These are phyloP conservation scores for Blastobotrys peoriensis DNA, from an alignment of 805 yeast species.

Conservation along the genomic window DNA sequence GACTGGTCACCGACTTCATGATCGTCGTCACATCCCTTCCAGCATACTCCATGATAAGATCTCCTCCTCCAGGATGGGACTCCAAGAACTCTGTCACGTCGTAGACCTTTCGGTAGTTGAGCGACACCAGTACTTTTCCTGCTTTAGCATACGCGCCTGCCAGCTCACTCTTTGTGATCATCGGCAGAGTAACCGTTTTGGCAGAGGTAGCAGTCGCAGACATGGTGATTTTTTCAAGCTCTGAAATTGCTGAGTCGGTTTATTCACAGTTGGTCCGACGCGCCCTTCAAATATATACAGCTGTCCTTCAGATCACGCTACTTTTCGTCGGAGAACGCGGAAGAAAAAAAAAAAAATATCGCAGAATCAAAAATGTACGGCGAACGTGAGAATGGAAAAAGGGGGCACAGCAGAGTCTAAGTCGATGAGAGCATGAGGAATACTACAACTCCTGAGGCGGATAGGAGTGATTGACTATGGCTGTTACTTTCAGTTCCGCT, in stretches of 20 bases:
- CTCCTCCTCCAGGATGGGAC: slow-evolving; percentile 68
- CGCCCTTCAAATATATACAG: neutral
- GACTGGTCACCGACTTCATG: slow-evolving; percentile 65
- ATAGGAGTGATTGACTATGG: neutral
- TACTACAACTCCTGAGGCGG: neutral
- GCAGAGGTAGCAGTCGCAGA: neutral
- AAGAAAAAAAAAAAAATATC: too few species aligned
- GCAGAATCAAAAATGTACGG: neutral
- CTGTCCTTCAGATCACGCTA: neutral
- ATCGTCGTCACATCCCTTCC: slow-evolving; percentile 52
- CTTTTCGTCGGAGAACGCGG: neutral
- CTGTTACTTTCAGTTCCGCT: too few species aligned
- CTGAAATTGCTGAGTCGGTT: neutral
- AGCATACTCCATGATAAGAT: slow-evolving; percentile 40
- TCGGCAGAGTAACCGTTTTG: slow-evolving; percentile 36
- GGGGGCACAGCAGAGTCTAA: neutral
- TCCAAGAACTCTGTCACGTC: slow-evolving; percentile 69
- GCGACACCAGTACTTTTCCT: slow-evolving; percentile 61
- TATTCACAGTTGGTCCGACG: neutral
- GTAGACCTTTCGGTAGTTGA: slow-evolving; percentile 74
- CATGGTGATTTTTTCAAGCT: neutral
- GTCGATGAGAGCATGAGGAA: neutral
- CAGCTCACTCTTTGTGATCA: slow-evolving; percentile 51
- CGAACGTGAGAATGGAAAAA: neutral
- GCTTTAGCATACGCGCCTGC: slow-evolving; percentile 42